These are phyloP conservation scores for Fusarium duplospermum DNA, from an alignment of 2,329 filamentous ascomycete species.

Conservation along the genomic window DNA sequence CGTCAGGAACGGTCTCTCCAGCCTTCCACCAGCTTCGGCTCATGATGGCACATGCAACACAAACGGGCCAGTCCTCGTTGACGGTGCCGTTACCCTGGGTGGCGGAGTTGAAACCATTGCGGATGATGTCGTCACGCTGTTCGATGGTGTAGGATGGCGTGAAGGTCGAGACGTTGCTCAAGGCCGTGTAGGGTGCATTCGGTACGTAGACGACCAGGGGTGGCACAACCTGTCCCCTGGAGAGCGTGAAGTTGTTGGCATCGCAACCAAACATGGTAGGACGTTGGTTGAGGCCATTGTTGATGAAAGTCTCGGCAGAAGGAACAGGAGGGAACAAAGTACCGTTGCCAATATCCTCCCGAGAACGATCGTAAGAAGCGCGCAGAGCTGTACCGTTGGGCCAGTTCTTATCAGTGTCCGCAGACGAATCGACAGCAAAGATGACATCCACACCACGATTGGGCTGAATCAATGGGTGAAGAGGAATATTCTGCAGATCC, in stretches of 20 bases:
- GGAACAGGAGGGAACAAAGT: constrained; percentile 69
- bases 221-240: constrained; percentile 57
- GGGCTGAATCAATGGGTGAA: constrained; percentile 69
- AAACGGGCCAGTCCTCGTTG: constrained; percentile 77
- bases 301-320: constrained; percentile 63
- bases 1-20: constrained; percentile 70
- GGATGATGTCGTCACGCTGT: constrained; percentile 79
- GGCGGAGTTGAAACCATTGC: constrained; percentile 83
- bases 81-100: constrained; percentile 81
- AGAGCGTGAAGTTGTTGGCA: constrained; percentile 52
- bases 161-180: constrained; percentile 81
- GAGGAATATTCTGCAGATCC: constrained; percentile 81
- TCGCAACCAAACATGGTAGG: constrained; percentile 73
- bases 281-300: constrained; percentile 66
- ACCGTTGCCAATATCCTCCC: constrained; percentile 58
- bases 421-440: constrained; percentile 72
- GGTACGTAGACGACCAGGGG: constrained; percentile 89
- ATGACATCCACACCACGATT: constrained; percentile 67
- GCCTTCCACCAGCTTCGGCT: constrained; percentile 76
- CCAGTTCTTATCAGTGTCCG: constrained; percentile 67
- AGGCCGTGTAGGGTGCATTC: constrained; percentile 73
- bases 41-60: constrained; percentile 84
- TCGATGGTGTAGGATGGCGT: constrained; percentile 68
- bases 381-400: constrained; percentile 69
- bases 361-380: constrained; percentile 65